A percentile compares a stretch with the other conserved stretches of the same genome.
Evolutionary conservation across 1,139 yeast genomes (phyloP).

Genomic region (Debaryomyces udenii): DNA sequence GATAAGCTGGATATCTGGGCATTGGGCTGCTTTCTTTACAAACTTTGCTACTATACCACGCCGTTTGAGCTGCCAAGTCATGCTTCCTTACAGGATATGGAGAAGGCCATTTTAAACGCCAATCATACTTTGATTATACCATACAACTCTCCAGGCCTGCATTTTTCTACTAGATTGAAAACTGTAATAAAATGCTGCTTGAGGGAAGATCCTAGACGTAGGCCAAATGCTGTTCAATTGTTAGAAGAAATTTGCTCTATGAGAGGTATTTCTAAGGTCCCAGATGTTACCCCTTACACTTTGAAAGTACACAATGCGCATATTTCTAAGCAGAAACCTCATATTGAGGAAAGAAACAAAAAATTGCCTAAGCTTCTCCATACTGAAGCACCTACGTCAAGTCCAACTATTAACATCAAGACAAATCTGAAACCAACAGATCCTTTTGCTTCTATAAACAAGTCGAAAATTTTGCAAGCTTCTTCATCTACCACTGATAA

Average conservation of each 20-base stretch:
- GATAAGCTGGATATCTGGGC: slow-evolving; percentile 98
- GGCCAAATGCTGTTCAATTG: slow-evolving; percentile 76
- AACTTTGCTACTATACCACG: slow-evolving; percentile 89
- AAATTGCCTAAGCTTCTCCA: slow-evolving; percentile 12
- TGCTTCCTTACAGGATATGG: slow-evolving; percentile 41
- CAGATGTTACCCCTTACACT: slow-evolving; percentile 49
- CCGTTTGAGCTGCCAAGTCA: slow-evolving; percentile 79
- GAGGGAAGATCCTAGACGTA: slow-evolving; percentile 66
- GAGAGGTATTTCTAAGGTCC: slow-evolving; percentile 54
- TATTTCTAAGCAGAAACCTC: neutral
- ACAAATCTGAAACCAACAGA: slow-evolving; percentile 22
- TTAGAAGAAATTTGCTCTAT: slow-evolving; percentile 68
- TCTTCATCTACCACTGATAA: slow-evolving; percentile 9
- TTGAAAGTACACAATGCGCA: slow-evolving; percentile 21
- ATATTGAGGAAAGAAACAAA: slow-evolving; percentile 3
- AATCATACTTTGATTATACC: slow-evolving; percentile 38
- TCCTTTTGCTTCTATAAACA: slow-evolving; percentile 45
- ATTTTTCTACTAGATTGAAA: slow-evolving; percentile 50
- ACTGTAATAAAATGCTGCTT: slow-evolving; percentile 64
- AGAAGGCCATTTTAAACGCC: slow-evolving; percentile 40
- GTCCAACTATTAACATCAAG: neutral
- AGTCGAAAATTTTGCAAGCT: slow-evolving; percentile 28
- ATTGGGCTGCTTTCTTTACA: slow-evolving; percentile 85
- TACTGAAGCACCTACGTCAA: slow-evolving; percentile 7
- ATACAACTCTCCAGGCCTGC: slow-evolving; percentile 41